These are phyloP conservation scores for Atkinsonella hypoxylon DNA, from an alignment of 2,329 filamentous ascomycete species.

Conservation along the genomic window DNA sequence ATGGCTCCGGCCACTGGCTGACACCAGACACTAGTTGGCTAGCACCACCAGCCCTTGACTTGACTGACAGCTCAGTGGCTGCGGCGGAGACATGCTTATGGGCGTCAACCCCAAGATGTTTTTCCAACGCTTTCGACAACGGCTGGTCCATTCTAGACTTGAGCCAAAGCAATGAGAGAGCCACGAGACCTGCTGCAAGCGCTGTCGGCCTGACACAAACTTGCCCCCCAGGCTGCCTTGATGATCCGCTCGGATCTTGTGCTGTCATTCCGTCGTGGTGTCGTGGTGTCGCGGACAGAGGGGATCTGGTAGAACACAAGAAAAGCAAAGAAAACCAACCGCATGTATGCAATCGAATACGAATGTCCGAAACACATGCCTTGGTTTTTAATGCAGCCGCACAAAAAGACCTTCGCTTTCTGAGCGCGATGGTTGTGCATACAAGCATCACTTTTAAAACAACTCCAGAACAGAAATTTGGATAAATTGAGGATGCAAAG, in stretches of 20 bases:
- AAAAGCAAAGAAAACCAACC: neutral
- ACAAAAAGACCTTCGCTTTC: no score
- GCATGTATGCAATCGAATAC: no score
- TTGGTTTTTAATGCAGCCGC: no score
- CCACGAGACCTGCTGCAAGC: neutral
- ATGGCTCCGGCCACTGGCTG: neutral
- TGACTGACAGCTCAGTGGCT: conserved; percentile 7
- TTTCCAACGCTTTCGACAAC: neutral
- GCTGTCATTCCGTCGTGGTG: neutral
- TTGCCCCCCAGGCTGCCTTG: neutral
- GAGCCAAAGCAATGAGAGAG: neutral
- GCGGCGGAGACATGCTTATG: conserved; percentile 5
- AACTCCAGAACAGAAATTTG: no score
- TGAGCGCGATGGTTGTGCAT: no score
- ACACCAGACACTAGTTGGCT: neutral
- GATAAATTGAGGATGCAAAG: no score
- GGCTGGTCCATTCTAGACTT: conserved; percentile 3
- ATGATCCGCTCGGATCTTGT: conserved; percentile 1
- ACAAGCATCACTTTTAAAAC: no score
- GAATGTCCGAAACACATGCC: no score
- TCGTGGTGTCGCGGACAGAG: neutral
- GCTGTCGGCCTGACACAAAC: neutral
- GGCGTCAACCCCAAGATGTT: neutral
- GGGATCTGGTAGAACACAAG: neutral
- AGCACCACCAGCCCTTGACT: neutral